Evolutionary conservation across 73 alveolate species (phyloP).

Genomic region (Tetrahymena malaccensis): DNA sequence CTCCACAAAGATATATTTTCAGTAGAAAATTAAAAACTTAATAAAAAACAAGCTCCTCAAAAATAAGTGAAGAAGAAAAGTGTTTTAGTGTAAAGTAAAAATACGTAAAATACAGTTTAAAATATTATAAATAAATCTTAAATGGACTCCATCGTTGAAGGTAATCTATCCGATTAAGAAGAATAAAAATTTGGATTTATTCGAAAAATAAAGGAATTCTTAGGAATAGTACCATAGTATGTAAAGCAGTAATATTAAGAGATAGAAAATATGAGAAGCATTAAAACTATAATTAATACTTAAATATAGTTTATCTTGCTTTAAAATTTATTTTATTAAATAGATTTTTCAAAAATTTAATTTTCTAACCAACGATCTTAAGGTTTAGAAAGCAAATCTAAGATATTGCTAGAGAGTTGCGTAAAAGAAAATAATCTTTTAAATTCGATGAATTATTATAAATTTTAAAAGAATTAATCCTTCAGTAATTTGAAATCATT

Average conservation of each 20-base stretch:
- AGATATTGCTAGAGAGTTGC: background rate
- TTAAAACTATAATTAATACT: background rate
- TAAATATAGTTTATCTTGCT: background rate
- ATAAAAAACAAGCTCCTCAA: background rate
- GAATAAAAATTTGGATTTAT: too few relatives aligned
- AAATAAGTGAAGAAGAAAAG: background rate
- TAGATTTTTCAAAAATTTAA: background rate
- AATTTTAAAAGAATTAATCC: background rate
- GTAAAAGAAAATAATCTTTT: background rate
- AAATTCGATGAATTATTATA: too few relatives aligned
- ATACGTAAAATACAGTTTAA: too few relatives aligned
- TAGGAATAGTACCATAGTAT: background rate
- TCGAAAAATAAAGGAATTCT: background rate
- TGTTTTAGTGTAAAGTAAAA: too few relatives aligned
- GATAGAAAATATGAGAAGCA: background rate
- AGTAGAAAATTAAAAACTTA: background rate
- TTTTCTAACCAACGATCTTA: background rate
- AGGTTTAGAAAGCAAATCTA: background rate
- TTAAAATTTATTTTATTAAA: too few relatives aligned
- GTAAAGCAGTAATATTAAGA: background rate
- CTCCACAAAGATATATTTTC: background rate
- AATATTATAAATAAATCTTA: too few relatives aligned
- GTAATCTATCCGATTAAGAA: too few relatives aligned
- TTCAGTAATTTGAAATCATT: background rate
- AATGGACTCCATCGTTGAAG: too few relatives aligned